Evolutionary conservation across 1,139 yeast genomes (phyloP).

Genomic region (Debaryomyces udenii): DNA sequence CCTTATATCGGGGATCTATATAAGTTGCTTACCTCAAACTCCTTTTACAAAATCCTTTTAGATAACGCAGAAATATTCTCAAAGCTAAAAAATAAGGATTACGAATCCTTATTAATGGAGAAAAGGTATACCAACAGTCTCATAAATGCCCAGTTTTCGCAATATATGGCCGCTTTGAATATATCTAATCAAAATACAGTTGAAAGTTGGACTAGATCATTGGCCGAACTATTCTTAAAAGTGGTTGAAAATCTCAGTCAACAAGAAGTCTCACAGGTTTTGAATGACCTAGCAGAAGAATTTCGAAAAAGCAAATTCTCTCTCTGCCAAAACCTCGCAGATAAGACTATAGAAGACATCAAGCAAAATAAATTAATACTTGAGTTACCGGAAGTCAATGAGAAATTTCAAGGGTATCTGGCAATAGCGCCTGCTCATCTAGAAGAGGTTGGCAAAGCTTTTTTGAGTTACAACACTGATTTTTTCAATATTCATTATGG

Average conservation of each 20-base stretch:
- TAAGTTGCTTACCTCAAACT: slow-evolving; percentile 17
- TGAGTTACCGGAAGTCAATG: background rate
- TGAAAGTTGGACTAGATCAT: slow-evolving; percentile 16
- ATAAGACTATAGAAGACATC: slow-evolving; percentile 2
- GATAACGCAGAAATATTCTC: slow-evolving; percentile 20
- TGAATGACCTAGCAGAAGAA: slow-evolving; percentile 13
- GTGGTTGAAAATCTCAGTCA: slow-evolving; percentile 20
- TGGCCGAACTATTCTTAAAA: slow-evolving; percentile 15
- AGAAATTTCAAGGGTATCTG: no score
- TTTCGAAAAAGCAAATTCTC: slow-evolving; percentile 11
- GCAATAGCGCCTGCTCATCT: background rate
- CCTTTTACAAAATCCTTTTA: slow-evolving; percentile 20
- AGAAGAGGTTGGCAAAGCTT: slow-evolving; percentile 15
- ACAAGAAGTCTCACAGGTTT: slow-evolving; percentile 17
- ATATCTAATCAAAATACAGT: slow-evolving; percentile 12
- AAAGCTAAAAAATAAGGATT: slow-evolving; percentile 12
- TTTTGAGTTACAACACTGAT: slow-evolving; percentile 14
- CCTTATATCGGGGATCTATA: slow-evolving; percentile 12
- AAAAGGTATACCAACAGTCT: slow-evolving; percentile 16
- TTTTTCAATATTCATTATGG: slow-evolving; percentile 14
- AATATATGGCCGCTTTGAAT: slow-evolving; percentile 20
- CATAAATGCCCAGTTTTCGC: slow-evolving; percentile 23
- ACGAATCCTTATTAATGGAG: slow-evolving; percentile 12
- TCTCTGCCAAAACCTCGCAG: slow-evolving; percentile 5
- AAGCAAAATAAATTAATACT: background rate